Evolutionary conservation across 2,329 filamentous ascomycete genomes (phyloP), one percentile per base, ranked within the genome.

Genomic region (Colletotrichum sidae): DNA sequence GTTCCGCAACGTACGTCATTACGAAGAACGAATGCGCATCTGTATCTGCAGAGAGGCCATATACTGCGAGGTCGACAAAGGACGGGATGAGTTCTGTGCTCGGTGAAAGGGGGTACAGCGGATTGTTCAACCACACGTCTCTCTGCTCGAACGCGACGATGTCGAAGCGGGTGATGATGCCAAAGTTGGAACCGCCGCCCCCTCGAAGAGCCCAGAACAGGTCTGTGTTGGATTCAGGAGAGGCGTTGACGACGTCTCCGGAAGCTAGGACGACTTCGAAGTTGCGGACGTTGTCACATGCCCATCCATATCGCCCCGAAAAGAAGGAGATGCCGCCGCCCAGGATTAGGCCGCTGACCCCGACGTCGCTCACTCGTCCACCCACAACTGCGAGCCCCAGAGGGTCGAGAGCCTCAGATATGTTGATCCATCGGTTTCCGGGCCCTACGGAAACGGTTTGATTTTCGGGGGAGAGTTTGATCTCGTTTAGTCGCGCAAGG

Each of bases 271-370:
- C 83, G 8, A 87, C 75, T 67, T 86, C 75, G 53, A 76, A 84
- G 35, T 76, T 78, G 37, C 70, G 68, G 10, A 84, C 77, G 13
- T 78, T 81, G 69, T 85, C 83, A 60, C 80, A 83, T 7, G 77
- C 80, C 71, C 80, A 82, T 4, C 85, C 84, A 34, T 79, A 72
- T 1, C 72, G 73, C 0, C 78, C 77, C 2, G 80, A 77, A 69
- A 84, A 81, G 73, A 78, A 85, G 1, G 81, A 83, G 33, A 85
- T 79, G 10, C 84, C 84, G 35, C 84, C 81, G 7, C 81, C 81
- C 1, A 84, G 77, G 4, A 79, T 69, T 34, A 83, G 74, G 2
- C 83, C 83, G 5, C 78, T 75, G 2, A 84, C 80, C 12, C 81
- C 81, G 9, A 83, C 78, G 6, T 72, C 72, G 0, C 77, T 73